phyloP scores from a whole-genome alignment of 179 eudicot genomes.

The Corrigiola litoralis region DNA sequence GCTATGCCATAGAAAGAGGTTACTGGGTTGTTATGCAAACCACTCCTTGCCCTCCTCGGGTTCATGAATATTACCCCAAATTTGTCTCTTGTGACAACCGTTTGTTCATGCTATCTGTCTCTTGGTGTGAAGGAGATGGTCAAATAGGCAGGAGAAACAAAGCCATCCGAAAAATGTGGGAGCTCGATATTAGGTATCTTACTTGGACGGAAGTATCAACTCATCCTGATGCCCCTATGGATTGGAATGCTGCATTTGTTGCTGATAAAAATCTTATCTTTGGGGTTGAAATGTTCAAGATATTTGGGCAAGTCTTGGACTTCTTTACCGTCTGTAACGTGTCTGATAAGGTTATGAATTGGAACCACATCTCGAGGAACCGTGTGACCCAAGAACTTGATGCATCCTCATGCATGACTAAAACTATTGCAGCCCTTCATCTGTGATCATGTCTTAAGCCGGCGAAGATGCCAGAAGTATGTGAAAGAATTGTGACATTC shows the following conservation, averaged over 20 bases:
- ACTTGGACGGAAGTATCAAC: conserved; percentile 74
- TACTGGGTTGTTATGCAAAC: conserved; percentile 74
- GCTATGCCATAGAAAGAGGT: conserved; percentile 78
- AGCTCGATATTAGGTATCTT: conserved; percentile 59
- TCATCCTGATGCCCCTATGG: conserved; percentile 99
- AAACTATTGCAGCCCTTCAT: conserved; percentile 71
- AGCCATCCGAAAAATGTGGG: conserved; percentile 94
- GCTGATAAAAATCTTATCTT: conserved; percentile 64
- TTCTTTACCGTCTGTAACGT: conserved; percentile 72
- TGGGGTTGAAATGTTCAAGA: conserved; percentile 96
- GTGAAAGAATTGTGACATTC: conserved; percentile 8
- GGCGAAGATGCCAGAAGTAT: not conserved
- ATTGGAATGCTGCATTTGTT: conserved; percentile 91
- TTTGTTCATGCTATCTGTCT: conserved; percentile 88
- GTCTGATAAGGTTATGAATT: conserved; percentile 40
- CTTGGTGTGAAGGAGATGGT: conserved; percentile 99
- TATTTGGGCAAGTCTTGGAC: conserved; percentile 92
- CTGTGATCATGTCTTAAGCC: conserved; percentile 30
- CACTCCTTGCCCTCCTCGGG: conserved; percentile 68
- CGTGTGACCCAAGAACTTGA: conserved; percentile 66
- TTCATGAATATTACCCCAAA: conserved; percentile 84
- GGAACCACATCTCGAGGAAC: conserved; percentile 87
- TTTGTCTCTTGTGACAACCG: conserved; percentile 53
- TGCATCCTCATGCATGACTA: conserved; percentile 85
- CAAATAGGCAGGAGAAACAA: conserved; percentile 95